Base-by-base conservation (phyloP, 768 basidiomycete species). In the Tephrocybe sp. region DNA sequence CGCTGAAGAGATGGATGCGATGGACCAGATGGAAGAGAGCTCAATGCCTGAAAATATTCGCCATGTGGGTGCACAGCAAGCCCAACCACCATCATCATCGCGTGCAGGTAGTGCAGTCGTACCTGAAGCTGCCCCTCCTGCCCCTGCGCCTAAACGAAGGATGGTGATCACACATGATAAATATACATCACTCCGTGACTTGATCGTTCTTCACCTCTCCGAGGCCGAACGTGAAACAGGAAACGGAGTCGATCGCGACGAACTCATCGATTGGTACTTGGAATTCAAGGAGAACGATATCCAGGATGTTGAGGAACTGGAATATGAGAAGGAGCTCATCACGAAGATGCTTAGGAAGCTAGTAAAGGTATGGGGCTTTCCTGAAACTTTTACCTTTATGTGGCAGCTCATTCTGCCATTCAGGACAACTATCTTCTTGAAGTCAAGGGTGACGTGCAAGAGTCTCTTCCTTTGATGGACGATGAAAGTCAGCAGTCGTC, bases 161-260 rank as follows among this genome's bases (percentile, higher is more conserved):
- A 87, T 96, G 85, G 76, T 90, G 56, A 98, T 99, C 71, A 92
- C 95, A 3, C 93, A 98, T 68, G 96, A 98, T 78, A 86, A 90
- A 67, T 99, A 93, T 70, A 85, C 93, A 70, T 81, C 85, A 37
- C 78, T 98, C 58, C 93, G 93, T 73, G 90, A 86, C 62, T 75
- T 98, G 58, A 83, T 97, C 60, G 85, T 99, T 24, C 63, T 95
- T 50, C 88, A 94, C 60, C 72, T 99, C 21, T 74, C 84, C 15
- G 83, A 86, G 32, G 73, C 84, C 11, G 97, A 99, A 71, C 76
- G 80, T 23, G 81, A 84, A 60, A 86, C 81, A 0, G 87, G 86
- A 17, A 75, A 70, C 46, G 95, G 95, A 2, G 71, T 96, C 34
- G 90, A 93, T 61, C 79, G 87, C 39, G 93, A 96, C 58, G 95